Evolutionary conservation across 2,329 filamentous ascomycete species (phyloP).

Genomic region (Exserohilum rostratum): DNA sequence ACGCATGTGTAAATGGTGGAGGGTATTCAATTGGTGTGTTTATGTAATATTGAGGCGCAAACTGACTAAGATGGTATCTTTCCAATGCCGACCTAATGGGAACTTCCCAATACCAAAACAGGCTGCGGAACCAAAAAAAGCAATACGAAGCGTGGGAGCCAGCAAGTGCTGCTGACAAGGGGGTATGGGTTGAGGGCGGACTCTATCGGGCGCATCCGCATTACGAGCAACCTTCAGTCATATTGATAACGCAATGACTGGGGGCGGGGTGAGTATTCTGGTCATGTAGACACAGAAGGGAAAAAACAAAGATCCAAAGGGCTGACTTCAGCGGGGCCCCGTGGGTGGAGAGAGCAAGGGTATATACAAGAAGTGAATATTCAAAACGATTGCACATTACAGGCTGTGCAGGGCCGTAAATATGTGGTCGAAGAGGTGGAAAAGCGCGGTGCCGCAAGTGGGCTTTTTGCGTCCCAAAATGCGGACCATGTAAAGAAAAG

Average conservation of each 20-base stretch:
- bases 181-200: background rate
- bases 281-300: conserved; percentile 2
- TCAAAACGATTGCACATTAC: conserved; percentile 13
- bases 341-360: background rate
- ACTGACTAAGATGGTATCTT: conserved; percentile 17
- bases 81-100: background rate
- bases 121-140: background rate
- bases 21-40: background rate
- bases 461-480: background rate
- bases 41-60: conserved; percentile 8
- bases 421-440: conserved; percentile 1
- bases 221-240: background rate
- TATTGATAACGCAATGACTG: background rate
- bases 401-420: conserved; percentile 9
- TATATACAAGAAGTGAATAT: conserved; percentile 22
- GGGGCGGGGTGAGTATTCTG: background rate
- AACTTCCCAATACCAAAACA: background rate
- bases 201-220: too few relatives aligned
- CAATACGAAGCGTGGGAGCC: background rate
- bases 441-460: background rate
- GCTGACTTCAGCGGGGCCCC: background rate
- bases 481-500: background rate
- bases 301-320: background rate
- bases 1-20: background rate
- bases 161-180: background rate